Conservation (phyloP, 2,329 filamentous ascomycete species). For the Ambrosiella xylebori region DNA sequence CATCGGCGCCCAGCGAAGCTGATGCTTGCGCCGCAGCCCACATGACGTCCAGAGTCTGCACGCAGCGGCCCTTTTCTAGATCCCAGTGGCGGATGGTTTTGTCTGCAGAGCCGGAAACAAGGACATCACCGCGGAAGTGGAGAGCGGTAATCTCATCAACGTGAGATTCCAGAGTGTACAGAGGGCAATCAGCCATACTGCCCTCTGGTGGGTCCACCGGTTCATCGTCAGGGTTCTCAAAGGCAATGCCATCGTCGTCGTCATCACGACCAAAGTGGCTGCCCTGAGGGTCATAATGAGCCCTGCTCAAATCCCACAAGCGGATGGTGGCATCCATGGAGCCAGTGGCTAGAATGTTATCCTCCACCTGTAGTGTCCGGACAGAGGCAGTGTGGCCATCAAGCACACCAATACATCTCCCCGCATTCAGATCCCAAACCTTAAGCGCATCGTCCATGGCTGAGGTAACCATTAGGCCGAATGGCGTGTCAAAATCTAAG, state of each 20-base stretch:
- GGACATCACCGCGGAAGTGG: constrained; percentile 72
- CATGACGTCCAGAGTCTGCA: constrained; percentile 92
- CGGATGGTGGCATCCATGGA: constrained; percentile 81
- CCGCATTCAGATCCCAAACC: constrained; percentile 92
- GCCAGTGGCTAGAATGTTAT: constrained; percentile 87
- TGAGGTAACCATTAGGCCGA: constrained; percentile 84
- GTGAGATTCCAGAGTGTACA: constrained; percentile 80
- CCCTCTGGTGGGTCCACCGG: constrained; percentile 54
- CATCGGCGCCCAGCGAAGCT: constrained; percentile 45
- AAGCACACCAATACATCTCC: constrained; percentile 75
- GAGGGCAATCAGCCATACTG: constrained; percentile 73
- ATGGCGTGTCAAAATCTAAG: constrained; percentile 91
- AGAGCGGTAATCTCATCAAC: constrained; percentile 89
- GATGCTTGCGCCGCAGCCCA: constrained; percentile 92
- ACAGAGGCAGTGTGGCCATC: constrained; percentile 94
- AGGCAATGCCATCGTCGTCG: constrained; percentile 51
- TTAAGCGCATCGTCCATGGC: constrained; percentile 84
- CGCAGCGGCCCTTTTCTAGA: constrained; percentile 86
- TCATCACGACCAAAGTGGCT: constrained; percentile 42
- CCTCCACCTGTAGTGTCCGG: constrained; percentile 78
- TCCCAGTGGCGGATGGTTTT: constrained; percentile 98
- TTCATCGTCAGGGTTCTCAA: constrained; percentile 52
- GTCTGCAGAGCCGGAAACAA: constrained; percentile 91
- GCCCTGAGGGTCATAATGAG: constrained; percentile 60
- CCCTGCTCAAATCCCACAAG: constrained; percentile 84